Evolutionary conservation across 345 rosid species (phyloP).

Genomic region (Pugionium cornutum): DNA sequence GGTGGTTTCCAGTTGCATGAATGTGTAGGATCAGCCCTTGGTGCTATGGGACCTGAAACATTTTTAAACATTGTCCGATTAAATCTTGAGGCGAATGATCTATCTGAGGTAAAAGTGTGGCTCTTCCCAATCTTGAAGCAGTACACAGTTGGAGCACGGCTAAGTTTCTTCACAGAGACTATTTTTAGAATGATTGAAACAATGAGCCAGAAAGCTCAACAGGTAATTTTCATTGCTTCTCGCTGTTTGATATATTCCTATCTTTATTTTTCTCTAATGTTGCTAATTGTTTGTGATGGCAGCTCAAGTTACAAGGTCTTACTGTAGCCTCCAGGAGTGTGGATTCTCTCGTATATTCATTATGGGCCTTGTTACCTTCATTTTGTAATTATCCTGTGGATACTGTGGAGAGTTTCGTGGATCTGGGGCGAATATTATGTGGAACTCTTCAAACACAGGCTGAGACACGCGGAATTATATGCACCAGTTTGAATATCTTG

Average conservation of each 20-base stretch:
- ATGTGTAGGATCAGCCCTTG: slow-evolving; percentile 90
- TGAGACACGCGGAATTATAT: slow-evolving; percentile 69
- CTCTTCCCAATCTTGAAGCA: slow-evolving; percentile 94
- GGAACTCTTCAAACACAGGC: slow-evolving; percentile 59
- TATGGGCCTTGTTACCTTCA: slow-evolving; percentile 92
- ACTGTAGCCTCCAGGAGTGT: slow-evolving; percentile 61
- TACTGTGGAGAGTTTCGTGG: slow-evolving; percentile 72
- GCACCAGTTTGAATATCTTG: slow-evolving; percentile 67
- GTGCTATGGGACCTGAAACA: slow-evolving; percentile 91
- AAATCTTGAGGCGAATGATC: slow-evolving; percentile 72
- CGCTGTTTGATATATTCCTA: neutral
- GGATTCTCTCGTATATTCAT: slow-evolving; percentile 69
- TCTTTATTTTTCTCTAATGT: slow-evolving; percentile 9
- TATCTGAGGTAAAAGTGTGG: slow-evolving; percentile 86
- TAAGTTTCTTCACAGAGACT: slow-evolving; percentile 69
- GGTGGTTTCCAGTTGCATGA: slow-evolving; percentile 68
- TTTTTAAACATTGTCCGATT: slow-evolving; percentile 71
- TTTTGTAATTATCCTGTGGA: slow-evolving; percentile 86
- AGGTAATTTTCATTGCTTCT: slow-evolving; percentile 46
- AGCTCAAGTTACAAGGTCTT: slow-evolving; percentile 77
- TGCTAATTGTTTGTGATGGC: slow-evolving; percentile 43
- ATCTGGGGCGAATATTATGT: slow-evolving; percentile 53
- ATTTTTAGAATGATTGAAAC: slow-evolving; percentile 53
- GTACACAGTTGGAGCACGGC: slow-evolving; percentile 74
- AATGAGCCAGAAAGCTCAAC: slow-evolving; percentile 58